Evolutionary conservation across 345 rosid genomes (phyloP).

Genomic region (Zanthoxylum bungeanum): DNA sequence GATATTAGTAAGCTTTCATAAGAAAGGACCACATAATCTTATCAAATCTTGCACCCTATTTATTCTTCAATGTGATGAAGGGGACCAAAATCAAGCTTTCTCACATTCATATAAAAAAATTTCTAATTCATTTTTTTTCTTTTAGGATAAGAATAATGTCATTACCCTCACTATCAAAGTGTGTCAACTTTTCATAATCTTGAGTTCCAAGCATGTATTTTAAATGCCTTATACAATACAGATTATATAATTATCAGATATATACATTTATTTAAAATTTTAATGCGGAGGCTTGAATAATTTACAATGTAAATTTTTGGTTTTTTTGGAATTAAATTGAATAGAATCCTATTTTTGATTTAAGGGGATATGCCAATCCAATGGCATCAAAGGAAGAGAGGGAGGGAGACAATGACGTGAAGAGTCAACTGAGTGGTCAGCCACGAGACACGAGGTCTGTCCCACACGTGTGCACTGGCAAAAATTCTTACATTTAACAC

Average conservation of each 20-base stretch:
- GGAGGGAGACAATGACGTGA: not conserved
- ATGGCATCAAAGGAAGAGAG: too few relatives aligned
- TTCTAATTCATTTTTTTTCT: too few relatives aligned
- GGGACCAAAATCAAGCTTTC: slow-evolving; percentile 21
- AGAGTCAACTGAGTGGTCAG: slow-evolving; percentile 6
- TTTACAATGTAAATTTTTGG: not conserved
- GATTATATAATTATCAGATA: not conserved
- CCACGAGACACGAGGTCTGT: slow-evolving; percentile 35
- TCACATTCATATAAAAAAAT: not conserved
- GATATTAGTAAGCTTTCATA: not conserved
- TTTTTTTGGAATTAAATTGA: too few relatives aligned
- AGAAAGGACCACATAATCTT: slow-evolving; percentile 37
- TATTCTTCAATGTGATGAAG: slow-evolving; percentile 7
- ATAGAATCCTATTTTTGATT: too few relatives aligned
- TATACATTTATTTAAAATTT: too few relatives aligned
- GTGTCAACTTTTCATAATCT: not conserved
- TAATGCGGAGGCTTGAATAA: not conserved
- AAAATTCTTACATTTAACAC: slow-evolving; percentile 12
- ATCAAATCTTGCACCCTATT: slow-evolving; percentile 25
- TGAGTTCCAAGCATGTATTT: not conserved
- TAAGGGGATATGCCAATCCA: not conserved
- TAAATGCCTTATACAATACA: too few relatives aligned
- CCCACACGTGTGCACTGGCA: slow-evolving; percentile 35
- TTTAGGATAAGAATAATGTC: not conserved
- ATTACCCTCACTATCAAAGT: not conserved